These are phyloP conservation scores for Colletotrichum paranaense DNA, from an alignment of 2,329 filamentous ascomycete species.

Conservation along the genomic window DNA sequence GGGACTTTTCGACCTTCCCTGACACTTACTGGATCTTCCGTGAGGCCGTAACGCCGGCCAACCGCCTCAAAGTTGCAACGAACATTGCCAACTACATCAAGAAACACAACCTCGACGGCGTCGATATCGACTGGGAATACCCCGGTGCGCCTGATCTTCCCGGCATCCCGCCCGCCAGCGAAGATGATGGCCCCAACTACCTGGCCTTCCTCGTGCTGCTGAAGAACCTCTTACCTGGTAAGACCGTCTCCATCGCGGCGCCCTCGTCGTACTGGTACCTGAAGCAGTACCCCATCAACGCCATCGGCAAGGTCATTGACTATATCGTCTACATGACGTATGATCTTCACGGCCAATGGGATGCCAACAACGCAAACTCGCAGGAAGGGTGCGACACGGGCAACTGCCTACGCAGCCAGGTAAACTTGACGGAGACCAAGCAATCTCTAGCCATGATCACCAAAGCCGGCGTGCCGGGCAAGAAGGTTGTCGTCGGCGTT, in stretches of 20 bases:
- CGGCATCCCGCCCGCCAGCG: conserved; percentile 41
- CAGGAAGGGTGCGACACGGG: conserved; percentile 42
- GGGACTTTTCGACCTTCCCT: conserved; percentile 50
- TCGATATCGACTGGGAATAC: conserved; percentile 36
- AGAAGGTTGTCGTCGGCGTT: not conserved
- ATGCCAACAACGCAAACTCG: conserved; percentile 43
- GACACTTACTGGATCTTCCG: conserved; percentile 52
- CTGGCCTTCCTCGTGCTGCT: conserved; percentile 42
- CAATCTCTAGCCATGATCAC: not conserved
- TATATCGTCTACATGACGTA: conserved; percentile 52
- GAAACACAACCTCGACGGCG: conserved; percentile 31
- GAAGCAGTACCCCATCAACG: conserved; percentile 44
- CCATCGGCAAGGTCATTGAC: conserved; percentile 40
- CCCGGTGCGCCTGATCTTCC: conserved; percentile 28
- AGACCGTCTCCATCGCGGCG: conserved; percentile 37
- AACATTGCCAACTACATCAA: conserved; percentile 28
- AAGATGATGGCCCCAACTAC: conserved; percentile 45
- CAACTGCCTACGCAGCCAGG: conserved; percentile 48
- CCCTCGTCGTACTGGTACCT: conserved; percentile 48
- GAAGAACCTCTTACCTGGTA: conserved; percentile 28
- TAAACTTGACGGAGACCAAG: conserved; percentile 47
- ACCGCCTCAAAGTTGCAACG: conserved; percentile 46
- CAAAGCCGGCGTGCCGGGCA: not conserved
- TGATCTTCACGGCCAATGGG: conserved; percentile 46
- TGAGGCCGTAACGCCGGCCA: conserved; percentile 45